These are phyloP conservation scores for Dianthus caryophyllus DNA, from an alignment of 148 eudicot species.

Conservation along the genomic window DNA sequence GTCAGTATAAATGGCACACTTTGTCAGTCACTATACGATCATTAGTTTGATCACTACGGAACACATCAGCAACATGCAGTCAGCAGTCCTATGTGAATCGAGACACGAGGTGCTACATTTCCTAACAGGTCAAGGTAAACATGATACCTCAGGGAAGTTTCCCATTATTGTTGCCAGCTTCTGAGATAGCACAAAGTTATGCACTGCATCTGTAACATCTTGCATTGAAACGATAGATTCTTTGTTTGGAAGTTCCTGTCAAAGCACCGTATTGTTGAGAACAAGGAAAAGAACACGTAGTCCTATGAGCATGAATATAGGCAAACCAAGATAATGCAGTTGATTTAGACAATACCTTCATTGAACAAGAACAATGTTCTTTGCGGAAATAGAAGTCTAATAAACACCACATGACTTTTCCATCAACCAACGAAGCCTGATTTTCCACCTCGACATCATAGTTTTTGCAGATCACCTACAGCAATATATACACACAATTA, in stretches of 20 bases:
- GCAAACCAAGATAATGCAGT: background rate
- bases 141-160: slow-evolving; percentile 73
- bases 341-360: slow-evolving; percentile 34
- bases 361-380: slow-evolving; percentile 57
- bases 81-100: background rate
- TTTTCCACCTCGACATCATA: slow-evolving; percentile 59
- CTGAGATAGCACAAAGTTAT: slow-evolving; percentile 82
- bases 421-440: slow-evolving; percentile 67
- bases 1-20: background rate
- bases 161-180: slow-evolving; percentile 75
- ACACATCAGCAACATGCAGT: background rate
- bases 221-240: slow-evolving; percentile 66
- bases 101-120: background rate
- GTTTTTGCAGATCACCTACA: slow-evolving; percentile 72
- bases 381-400: slow-evolving; percentile 82
- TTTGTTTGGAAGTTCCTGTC: slow-evolving; percentile 47
- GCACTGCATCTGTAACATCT: slow-evolving; percentile 89
- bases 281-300: slow-evolving; percentile 2
- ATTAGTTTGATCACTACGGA: background rate
- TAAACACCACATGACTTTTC: slow-evolving; percentile 98
- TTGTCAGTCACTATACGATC: background rate
- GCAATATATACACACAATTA: slow-evolving; percentile 12
- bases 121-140: slow-evolving; percentile 3
- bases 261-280: slow-evolving; percentile 15
- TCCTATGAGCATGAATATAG: slow-evolving; percentile 4